A percentile compares a stretch with the other conserved stretches of the same genome.
Conservation (phyloP, 352 stramenopile genomes). For the Aphanomyces euteiches region DNA sequence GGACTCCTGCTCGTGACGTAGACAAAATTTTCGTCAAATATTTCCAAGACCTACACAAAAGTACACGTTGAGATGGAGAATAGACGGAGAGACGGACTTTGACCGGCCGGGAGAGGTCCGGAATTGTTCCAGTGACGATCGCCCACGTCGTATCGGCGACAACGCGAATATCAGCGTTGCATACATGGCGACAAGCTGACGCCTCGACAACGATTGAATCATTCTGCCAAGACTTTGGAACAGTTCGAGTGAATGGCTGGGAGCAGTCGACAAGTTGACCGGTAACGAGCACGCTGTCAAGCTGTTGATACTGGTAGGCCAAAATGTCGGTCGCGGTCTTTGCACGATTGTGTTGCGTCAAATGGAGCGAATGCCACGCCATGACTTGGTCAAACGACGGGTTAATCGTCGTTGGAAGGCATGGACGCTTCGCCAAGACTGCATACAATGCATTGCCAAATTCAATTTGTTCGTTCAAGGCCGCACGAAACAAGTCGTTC, state of each 20-base stretch:
- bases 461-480: not conserved
- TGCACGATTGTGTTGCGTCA: not conserved
- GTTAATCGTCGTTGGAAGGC: not conserved
- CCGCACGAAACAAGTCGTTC: not conserved
- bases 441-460: not conserved
- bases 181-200: not conserved
- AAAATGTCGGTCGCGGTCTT: not conserved
- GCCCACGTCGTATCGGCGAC: not conserved
- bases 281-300: not conserved
- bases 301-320: not conserved
- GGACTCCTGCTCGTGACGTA: not conserved
- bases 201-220: not conserved
- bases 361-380: not conserved
- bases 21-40: not conserved
- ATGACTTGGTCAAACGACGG: not conserved
- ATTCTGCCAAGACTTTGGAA: not conserved
- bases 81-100: not conserved
- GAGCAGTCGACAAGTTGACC: not conserved
- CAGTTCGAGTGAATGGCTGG: not conserved
- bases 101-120: not conserved
- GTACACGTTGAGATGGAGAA: not conserved
- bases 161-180: not conserved
- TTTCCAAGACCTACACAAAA: not conserved
- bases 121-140: not conserved
- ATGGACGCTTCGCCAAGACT: not conserved